phyloP scores from a whole-genome alignment of 208 protist species.

The Wallacemonas collosoma region DNA sequence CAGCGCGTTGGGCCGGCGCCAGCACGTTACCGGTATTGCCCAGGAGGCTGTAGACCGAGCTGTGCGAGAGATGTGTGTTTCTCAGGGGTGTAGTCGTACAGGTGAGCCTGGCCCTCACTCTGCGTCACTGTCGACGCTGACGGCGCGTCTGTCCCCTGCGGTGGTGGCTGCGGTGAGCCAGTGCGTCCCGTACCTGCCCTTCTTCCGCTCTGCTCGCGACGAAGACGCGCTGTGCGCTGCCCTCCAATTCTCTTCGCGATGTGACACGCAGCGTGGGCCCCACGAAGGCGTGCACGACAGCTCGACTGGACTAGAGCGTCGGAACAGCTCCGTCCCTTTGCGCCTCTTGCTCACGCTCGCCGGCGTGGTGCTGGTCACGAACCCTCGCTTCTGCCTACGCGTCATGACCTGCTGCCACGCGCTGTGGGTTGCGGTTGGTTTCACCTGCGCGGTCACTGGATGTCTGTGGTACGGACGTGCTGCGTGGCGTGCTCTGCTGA shows the following conservation, averaged over 20 bases:
- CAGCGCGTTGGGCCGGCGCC: too few species aligned
- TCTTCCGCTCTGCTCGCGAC: slow-evolving; percentile 7
- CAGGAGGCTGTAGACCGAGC: too few species aligned
- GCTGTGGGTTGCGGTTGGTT: neutral
- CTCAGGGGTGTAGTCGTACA: neutral
- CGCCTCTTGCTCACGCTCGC: neutral
- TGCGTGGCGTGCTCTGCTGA: neutral
- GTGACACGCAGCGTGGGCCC: too few species aligned
- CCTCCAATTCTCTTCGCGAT: neutral
- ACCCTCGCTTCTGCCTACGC: neutral
- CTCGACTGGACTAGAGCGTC: too few species aligned
- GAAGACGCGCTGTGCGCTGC: neutral
- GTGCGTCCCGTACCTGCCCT: neutral
- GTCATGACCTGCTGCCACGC: neutral
- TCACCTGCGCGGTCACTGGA: neutral
- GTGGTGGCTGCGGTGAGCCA: neutral
- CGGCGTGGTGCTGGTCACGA: neutral
- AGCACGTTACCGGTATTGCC: too few species aligned
- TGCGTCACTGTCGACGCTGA: neutral
- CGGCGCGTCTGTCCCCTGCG: neutral
- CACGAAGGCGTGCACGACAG: too few species aligned
- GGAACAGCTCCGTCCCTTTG: too few species aligned
- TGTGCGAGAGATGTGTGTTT: neutral
- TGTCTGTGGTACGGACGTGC: neutral
- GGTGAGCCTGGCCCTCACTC: neutral